phyloP scores from a whole-genome alignment of 805 yeast species.

The Zygosaccharomyces pseudorouxii region DNA sequence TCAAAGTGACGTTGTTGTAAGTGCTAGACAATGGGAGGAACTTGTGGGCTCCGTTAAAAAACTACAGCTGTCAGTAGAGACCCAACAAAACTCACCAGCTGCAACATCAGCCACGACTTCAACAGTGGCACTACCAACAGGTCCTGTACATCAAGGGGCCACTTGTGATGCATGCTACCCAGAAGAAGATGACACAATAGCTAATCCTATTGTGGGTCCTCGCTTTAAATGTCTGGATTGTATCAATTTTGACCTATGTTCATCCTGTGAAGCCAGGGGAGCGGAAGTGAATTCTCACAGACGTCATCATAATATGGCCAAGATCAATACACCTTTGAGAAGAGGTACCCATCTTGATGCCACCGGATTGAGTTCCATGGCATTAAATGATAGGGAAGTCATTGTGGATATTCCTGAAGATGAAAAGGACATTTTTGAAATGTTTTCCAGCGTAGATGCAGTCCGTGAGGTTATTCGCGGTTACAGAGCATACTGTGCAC shows the following conservation, averaged over 20 bases:
- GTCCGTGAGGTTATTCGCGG: slow-evolving; percentile 20
- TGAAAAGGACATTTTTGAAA: slow-evolving; percentile 21
- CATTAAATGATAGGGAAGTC: slow-evolving; percentile 12
- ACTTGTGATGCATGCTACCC: slow-evolving; percentile 31
- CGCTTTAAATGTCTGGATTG: slow-evolving; percentile 48
- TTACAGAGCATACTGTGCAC: slow-evolving; percentile 13
- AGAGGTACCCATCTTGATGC: neutral
- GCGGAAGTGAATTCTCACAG: slow-evolving; percentile 17
- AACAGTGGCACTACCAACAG: neutral
- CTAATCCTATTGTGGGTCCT: slow-evolving; percentile 34
- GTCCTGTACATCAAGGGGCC: slow-evolving; percentile 15
- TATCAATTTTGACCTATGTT: slow-evolving; percentile 47
- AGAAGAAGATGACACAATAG: slow-evolving; percentile 6
- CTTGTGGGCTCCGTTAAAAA: slow-evolving; percentile 17
- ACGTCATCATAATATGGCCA: slow-evolving; percentile 19
- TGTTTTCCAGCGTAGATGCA: slow-evolving; percentile 23
- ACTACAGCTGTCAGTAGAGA: slow-evolving; percentile 15
- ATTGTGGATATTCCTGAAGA: slow-evolving; percentile 21
- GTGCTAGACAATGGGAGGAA: slow-evolving; percentile 17
- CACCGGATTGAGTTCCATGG: neutral
- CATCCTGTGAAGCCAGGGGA: slow-evolving; percentile 28
- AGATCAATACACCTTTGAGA: slow-evolving; percentile 14
- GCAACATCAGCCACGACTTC: neutral
- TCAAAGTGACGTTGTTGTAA: slow-evolving; percentile 12
- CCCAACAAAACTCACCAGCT: neutral